Evolutionary conservation across 2,329 filamentous ascomycete genomes (phyloP).

Genomic region (Verticillium klebahnii): DNA sequence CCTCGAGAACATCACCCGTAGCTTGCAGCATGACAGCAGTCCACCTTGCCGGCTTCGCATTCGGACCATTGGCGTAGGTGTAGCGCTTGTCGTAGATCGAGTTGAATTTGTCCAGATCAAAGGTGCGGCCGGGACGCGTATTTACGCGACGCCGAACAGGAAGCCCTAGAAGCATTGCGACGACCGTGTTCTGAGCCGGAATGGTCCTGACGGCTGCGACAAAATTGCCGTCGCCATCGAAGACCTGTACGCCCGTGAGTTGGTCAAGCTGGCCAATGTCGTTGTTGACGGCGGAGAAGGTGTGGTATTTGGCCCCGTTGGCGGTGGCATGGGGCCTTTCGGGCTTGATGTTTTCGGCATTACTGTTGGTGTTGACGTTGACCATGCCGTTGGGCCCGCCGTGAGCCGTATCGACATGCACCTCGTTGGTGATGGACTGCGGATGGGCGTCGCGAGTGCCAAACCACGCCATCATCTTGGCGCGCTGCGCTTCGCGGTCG

Average conservation of each 20-base stretch:
- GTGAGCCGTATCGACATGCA: background rate
- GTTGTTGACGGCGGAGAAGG: background rate
- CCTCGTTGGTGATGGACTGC: background rate
- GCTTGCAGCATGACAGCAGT: conserved; percentile 46
- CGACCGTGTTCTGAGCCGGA: conserved; percentile 33
- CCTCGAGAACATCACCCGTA: conserved; percentile 31
- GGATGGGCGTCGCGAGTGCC: background rate
- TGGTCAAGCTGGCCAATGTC: background rate
- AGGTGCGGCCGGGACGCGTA: conserved; percentile 36
- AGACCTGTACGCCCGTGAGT: conserved; percentile 23
- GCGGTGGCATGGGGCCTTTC: background rate
- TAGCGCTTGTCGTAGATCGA: conserved; percentile 37
- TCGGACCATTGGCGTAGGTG: conserved; percentile 26
- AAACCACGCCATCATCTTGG: conserved; percentile 1
- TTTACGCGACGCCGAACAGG: conserved; percentile 34
- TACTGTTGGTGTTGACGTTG: background rate
- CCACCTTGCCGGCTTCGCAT: conserved; percentile 28
- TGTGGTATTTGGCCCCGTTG: background rate
- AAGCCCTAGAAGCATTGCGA: conserved; percentile 28
- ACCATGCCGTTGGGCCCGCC: background rate
- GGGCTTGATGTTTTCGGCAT: background rate
- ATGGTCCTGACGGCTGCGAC: conserved; percentile 32
- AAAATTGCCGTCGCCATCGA: conserved; percentile 28
- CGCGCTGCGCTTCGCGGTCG: background rate
- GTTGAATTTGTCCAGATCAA: conserved; percentile 31